Conservation (phyloP, 1,284 basidiomycete species). For the Ustilago cynodontis region DNA sequence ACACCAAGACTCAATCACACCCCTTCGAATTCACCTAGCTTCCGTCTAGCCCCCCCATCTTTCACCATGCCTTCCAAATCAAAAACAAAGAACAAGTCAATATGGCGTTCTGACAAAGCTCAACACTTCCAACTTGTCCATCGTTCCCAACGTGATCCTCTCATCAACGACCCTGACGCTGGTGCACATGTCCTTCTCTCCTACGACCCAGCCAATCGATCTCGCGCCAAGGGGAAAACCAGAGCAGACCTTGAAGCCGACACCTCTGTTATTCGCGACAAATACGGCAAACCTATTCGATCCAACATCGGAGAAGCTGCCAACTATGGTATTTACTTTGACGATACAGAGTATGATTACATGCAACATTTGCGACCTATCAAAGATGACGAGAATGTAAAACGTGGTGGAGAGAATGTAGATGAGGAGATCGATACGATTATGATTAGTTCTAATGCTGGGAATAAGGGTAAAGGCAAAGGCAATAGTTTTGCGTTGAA, state of each 20-base stretch:
- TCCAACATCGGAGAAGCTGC: constrained; percentile 83
- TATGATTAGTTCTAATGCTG: constrained; percentile 38
- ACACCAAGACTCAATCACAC: neutral
- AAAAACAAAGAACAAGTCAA: constrained; percentile 73
- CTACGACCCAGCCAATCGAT: constrained; percentile 75
- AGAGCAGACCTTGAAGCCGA: constrained; percentile 79
- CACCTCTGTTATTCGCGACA: constrained; percentile 75
- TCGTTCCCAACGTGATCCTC: constrained; percentile 92
- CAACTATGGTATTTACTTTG: constrained; percentile 91
- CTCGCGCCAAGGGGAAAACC: constrained; percentile 77
- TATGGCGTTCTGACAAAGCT: constrained; percentile 87
- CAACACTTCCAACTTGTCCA: constrained; percentile 97
- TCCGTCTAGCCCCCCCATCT: neutral
- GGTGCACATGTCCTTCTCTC: constrained; percentile 88
- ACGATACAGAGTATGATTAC: constrained; percentile 99
- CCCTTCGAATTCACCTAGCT: neutral
- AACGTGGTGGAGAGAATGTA: constrained; percentile 58
- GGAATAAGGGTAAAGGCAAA: constrained; percentile 53
- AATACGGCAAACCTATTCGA: constrained; percentile 42
- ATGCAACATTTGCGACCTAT: constrained; percentile 85
- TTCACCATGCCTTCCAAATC: constrained; percentile 57
- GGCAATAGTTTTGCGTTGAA: constrained; percentile 52
- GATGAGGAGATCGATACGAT: constrained; percentile 63
- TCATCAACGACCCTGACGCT: constrained; percentile 92
- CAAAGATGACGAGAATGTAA: constrained; percentile 58